Evolutionary conservation across 1,139 yeast genomes (phyloP).

Genomic region (Yamadazyma sp.): DNA sequence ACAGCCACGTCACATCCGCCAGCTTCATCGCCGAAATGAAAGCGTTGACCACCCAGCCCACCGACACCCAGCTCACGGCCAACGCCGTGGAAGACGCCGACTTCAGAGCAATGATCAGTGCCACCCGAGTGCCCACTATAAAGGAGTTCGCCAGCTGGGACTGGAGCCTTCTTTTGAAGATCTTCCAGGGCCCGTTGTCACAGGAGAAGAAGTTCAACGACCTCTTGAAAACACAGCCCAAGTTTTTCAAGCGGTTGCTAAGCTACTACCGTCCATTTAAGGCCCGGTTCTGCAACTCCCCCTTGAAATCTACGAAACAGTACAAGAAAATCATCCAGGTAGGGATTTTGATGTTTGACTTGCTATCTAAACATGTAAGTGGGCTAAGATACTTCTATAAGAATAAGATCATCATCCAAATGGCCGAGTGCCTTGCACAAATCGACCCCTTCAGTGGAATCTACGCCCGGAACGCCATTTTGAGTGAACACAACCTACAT

Average conservation of each 20-base stretch:
- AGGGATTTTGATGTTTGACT: constrained; percentile 71
- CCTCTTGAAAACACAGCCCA: constrained; percentile 67
- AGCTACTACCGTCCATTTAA: constrained; percentile 93
- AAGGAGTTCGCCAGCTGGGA: constrained; percentile 87
- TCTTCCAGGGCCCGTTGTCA: constrained; percentile 78
- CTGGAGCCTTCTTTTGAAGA: constrained; percentile 55
- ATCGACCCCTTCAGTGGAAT: constrained; percentile 80
- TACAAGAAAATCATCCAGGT: constrained; percentile 61
- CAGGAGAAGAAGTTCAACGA: constrained; percentile 79
- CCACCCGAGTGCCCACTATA: constrained; percentile 71
- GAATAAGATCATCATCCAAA: constrained; percentile 79
- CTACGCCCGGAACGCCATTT: constrained; percentile 69
- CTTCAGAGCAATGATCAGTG: constrained; percentile 63
- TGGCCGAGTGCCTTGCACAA: constrained; percentile 86
- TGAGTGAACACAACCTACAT: constrained; percentile 60
- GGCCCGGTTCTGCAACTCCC: constrained; percentile 67
- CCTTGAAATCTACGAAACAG: constrained; percentile 29
- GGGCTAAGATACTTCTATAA: constrained; percentile 71
- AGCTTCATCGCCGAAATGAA: not conserved
- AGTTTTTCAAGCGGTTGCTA: constrained; percentile 77
- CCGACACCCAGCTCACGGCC: not conserved
- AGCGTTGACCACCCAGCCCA: not conserved
- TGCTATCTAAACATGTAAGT: constrained; percentile 59
- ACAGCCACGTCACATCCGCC: not conserved
- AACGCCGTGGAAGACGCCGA: constrained; percentile 63